A percentile compares a stretch with the other conserved stretches of the same genome.
Evolutionary conservation across 345 rosid genomes (phyloP).

Genomic region (Citrus mangshanensis): DNA sequence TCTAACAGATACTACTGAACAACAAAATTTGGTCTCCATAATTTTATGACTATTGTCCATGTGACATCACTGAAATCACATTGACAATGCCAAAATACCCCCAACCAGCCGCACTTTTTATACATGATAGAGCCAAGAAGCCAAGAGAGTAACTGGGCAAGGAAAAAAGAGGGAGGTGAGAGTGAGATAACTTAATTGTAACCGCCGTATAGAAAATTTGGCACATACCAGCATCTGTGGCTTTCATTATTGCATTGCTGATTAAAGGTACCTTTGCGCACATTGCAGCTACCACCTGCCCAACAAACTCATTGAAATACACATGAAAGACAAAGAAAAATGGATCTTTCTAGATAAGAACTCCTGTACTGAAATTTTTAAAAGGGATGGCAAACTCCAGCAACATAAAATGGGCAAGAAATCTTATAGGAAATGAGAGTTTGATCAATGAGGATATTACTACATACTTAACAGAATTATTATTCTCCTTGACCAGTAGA

Average conservation of each 20-base stretch:
- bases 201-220: neutral
- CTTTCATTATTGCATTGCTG: conserved; percentile 80
- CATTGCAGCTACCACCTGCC: conserved; percentile 94
- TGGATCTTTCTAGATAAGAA: neutral
- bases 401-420: neutral
- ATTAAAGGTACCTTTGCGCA: conserved; percentile 89
- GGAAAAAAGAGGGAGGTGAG: neutral
- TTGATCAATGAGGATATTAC: neutral
- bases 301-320: conserved; percentile 13
- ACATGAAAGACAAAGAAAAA: neutral
- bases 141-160: neutral
- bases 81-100: neutral
- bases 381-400: neutral
- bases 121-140: neutral
- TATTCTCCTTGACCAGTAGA: neutral
- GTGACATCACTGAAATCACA: neutral
- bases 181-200: neutral
- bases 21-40: neutral
- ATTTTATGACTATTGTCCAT: neutral
- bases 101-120: neutral
- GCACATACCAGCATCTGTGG: conserved; percentile 65
- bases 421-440: neutral
- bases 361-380: neutral
- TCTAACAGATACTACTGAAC: neutral
- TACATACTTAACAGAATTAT: neutral